Percentiles rank a stretch among this genome's conserved stretches.
These are phyloP conservation scores for Hypoxylon cercidicola DNA, from an alignment of 495 filamentous ascomycete species.

Conservation along the genomic window DNA sequence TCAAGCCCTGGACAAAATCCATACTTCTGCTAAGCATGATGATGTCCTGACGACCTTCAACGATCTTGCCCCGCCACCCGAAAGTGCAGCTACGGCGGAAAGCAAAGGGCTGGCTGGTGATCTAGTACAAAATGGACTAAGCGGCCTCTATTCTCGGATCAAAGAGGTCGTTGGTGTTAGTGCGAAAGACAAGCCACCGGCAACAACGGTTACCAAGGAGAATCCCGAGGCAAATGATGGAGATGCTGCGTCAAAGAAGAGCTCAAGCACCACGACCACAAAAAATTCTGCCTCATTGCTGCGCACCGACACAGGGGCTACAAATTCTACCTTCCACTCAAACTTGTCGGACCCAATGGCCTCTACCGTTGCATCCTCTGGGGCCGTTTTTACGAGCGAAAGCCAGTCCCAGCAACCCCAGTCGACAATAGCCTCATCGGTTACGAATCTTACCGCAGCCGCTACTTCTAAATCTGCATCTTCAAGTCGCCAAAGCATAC, in stretches of 20 bases:
- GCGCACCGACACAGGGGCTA: slow-evolving; percentile 49
- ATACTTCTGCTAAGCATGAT: slow-evolving; percentile 81
- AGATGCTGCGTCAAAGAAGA: slow-evolving; percentile 52
- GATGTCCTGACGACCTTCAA: slow-evolving; percentile 83
- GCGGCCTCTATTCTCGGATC: slow-evolving; percentile 84
- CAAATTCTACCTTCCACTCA: slow-evolving; percentile 51
- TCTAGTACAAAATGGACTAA: slow-evolving; percentile 80
- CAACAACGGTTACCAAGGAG: slow-evolving; percentile 15
- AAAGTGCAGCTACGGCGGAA: slow-evolving; percentile 64
- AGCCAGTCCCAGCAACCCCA: slow-evolving; percentile 54
- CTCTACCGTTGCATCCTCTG: slow-evolving; percentile 50
- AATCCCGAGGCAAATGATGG: slow-evolving; percentile 50
- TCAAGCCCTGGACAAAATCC: slow-evolving; percentile 83
- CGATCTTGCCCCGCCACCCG: slow-evolving; percentile 76
- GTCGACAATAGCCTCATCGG: slow-evolving; percentile 65
- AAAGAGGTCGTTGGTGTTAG: slow-evolving; percentile 76
- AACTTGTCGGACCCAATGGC: slow-evolving; percentile 49
- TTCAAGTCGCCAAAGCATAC: slow-evolving; percentile 57
- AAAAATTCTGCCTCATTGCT: slow-evolving; percentile 47
- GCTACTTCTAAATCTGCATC: slow-evolving; percentile 62
- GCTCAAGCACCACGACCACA: slow-evolving; percentile 50
- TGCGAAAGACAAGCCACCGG: slow-evolving; percentile 66
- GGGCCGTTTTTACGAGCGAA: slow-evolving; percentile 47
- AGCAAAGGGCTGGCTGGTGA: slow-evolving; percentile 75
- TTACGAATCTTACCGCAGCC: slow-evolving; percentile 56